Evolutionary conservation across 2,329 filamentous ascomycete species (phyloP).

Genomic region (Aphanocladium album): DNA sequence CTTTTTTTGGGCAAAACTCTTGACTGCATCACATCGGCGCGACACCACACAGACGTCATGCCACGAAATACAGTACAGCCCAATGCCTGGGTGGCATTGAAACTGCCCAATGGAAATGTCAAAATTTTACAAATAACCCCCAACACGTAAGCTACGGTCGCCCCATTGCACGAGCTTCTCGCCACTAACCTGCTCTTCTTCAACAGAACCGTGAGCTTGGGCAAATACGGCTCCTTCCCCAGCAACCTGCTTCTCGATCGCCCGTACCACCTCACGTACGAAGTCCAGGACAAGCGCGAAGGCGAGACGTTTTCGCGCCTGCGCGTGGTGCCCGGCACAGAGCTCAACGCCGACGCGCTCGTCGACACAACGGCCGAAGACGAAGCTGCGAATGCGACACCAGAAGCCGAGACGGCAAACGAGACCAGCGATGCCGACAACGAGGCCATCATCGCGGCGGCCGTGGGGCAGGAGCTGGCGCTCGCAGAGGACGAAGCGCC

Average conservation of each 20-base stretch:
- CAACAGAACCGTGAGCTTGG: slow-evolving; percentile 75
- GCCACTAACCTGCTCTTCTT: background rate
- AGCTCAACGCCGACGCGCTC: slow-evolving; percentile 78
- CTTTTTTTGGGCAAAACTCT: background rate
- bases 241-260: slow-evolving; percentile 87
- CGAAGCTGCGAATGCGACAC: slow-evolving; percentile 23
- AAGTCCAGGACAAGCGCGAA: slow-evolving; percentile 68
- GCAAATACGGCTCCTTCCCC: slow-evolving; percentile 89
- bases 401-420: slow-evolving; percentile 27
- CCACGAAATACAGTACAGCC: slow-evolving; percentile 38
- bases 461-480: slow-evolving; percentile 37
- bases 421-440: slow-evolving; percentile 41
- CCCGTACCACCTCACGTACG: slow-evolving; percentile 87
- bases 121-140: slow-evolving; percentile 54
- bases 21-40: background rate
- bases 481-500: slow-evolving; percentile 31
- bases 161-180: slow-evolving; percentile 8
- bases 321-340: slow-evolving; percentile 72
- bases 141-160: slow-evolving; percentile 47
- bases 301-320: slow-evolving; percentile 63
- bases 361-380: slow-evolving; percentile 36
- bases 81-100: slow-evolving; percentile 55
- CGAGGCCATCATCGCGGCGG: slow-evolving; percentile 33
- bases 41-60: slow-evolving; percentile 19
- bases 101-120: slow-evolving; percentile 54